Percentiles rank a stretch among this genome's conserved stretches.
These are phyloP conservation scores for Mimosa pudica DNA, from an alignment of 306 rosid genomes.

Conservation along the genomic window DNA sequence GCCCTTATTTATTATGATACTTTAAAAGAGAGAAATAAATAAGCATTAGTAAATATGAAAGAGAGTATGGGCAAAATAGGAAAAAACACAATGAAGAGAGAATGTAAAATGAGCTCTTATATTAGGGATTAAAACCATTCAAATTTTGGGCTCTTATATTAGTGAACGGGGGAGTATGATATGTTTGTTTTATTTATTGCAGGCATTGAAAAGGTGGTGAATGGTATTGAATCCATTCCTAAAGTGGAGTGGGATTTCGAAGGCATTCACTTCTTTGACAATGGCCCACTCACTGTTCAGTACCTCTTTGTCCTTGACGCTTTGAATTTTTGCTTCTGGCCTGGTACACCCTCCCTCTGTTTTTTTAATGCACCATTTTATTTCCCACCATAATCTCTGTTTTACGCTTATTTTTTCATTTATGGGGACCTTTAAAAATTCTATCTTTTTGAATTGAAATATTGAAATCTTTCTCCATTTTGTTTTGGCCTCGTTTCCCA, in stretches of 20 bases:
- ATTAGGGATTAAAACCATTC: too few relatives aligned
- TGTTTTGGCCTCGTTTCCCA: neutral
- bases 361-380: neutral
- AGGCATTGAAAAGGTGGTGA: constrained; percentile 89
- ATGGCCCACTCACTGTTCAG: constrained; percentile 93
- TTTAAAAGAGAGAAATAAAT: too few relatives aligned
- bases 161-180: too few relatives aligned
- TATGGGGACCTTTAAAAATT: neutral
- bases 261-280: constrained; percentile 96
- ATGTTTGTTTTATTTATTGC: neutral
- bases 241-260: constrained; percentile 93
- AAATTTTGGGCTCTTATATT: too few relatives aligned
- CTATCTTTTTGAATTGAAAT: neutral
- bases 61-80: too few relatives aligned
- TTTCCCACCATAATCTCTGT: constrained; percentile 7
- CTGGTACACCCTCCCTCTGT: constrained; percentile 47
- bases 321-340: constrained; percentile 97
- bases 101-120: too few relatives aligned
- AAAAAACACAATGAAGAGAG: too few relatives aligned
- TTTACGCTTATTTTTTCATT: neutral
- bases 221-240: constrained; percentile 67
- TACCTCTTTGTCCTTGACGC: constrained; percentile 87
- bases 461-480: neutral
- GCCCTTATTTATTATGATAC: too few relatives aligned
- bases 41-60: too few relatives aligned